These are phyloP conservation scores for Calcarisporium arbuscula DNA, from an alignment of 2,329 filamentous ascomycete species.

Conservation along the genomic window DNA sequence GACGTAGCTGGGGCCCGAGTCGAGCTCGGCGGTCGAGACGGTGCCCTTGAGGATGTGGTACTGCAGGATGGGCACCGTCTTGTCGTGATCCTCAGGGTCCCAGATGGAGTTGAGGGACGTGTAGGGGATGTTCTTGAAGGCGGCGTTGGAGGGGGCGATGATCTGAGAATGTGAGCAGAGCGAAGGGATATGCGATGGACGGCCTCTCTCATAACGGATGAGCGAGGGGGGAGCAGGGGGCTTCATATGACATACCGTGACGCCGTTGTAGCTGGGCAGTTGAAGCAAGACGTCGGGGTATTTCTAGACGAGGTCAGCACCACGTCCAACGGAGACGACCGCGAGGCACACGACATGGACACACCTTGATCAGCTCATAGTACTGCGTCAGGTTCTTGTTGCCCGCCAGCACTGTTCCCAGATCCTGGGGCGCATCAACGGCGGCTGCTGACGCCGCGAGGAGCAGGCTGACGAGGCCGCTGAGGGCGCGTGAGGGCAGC, in stretches of 20 bases:
- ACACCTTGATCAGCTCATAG: constrained; percentile 36
- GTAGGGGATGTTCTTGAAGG: constrained; percentile 49
- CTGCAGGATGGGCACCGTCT: constrained; percentile 44
- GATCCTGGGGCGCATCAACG: constrained; percentile 20
- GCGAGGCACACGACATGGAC: not conserved
- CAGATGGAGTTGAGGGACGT: constrained; percentile 43
- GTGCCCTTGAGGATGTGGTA: constrained; percentile 56
- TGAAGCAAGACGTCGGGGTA: constrained; percentile 39
- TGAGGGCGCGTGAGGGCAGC: constrained; percentile 13
- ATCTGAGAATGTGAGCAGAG: constrained; percentile 25
- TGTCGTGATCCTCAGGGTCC: constrained; percentile 34
- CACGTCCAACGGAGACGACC: not conserved
- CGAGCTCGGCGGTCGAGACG: constrained; percentile 32
- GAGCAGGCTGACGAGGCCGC: constrained; percentile 17
- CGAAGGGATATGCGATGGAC: no score
- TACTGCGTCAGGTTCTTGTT: constrained; percentile 38
- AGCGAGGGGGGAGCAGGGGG: not conserved
- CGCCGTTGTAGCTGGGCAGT: constrained; percentile 34
- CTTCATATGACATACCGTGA: constrained; percentile 39
- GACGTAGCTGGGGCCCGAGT: constrained; percentile 30
- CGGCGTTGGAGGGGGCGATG: constrained; percentile 51
- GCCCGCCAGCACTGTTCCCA: constrained; percentile 31
- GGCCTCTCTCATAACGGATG: not conserved
- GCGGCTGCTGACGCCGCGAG: constrained; percentile 12
- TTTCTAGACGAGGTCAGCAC: constrained; percentile 24